A percentile compares a stretch with the other conserved stretches of the same genome.
Conservation (phyloP, 352 stramenopile genomes). For the Phytophthora colocasiae region DNA sequence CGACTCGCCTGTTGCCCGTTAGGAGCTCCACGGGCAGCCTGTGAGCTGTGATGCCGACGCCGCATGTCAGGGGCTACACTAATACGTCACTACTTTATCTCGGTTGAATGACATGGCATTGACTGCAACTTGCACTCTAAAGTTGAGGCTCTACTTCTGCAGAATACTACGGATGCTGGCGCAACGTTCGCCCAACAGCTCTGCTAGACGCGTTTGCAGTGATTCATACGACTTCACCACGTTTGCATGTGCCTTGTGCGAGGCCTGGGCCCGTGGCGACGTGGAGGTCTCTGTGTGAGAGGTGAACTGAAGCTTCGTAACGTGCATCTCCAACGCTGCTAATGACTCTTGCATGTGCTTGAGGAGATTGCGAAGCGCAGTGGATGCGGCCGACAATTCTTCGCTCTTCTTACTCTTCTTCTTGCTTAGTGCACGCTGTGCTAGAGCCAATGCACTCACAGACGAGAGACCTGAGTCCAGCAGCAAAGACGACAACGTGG, state of each 20-base stretch:
- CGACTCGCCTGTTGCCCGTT: slow-evolving; percentile 4
- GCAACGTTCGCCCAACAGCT: slow-evolving; percentile 47
- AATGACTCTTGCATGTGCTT: slow-evolving; percentile 71
- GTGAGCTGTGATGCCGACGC: slow-evolving; percentile 25
- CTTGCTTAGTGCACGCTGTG: slow-evolving; percentile 54
- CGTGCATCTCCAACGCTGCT: slow-evolving; percentile 42
- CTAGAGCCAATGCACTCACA: slow-evolving; percentile 53
- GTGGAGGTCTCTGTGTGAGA: slow-evolving; percentile 5
- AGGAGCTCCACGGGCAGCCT: slow-evolving; percentile 11
- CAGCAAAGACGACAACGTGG: slow-evolving; percentile 58
- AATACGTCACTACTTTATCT: not conserved
- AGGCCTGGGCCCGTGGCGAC: slow-evolving; percentile 14
- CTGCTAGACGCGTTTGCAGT: slow-evolving; percentile 39
- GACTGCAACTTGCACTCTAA: slow-evolving; percentile 2
- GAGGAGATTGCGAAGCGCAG: slow-evolving; percentile 57
- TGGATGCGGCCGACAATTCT: slow-evolving; percentile 24
- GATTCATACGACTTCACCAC: slow-evolving; percentile 49
- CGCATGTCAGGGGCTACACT: slow-evolving; percentile 22
- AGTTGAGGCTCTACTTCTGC: slow-evolving; percentile 43
- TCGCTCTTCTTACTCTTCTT: slow-evolving; percentile 80
- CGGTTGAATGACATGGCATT: too few relatives aligned
- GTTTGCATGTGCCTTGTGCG: slow-evolving; percentile 45
- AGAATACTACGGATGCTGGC: slow-evolving; percentile 45
- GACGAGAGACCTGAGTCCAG: slow-evolving; percentile 68
- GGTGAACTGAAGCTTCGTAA: slow-evolving; percentile 41